Evolutionary conservation across 306 rosid genomes (phyloP).

Genomic region (Sophora flavescens): DNA sequence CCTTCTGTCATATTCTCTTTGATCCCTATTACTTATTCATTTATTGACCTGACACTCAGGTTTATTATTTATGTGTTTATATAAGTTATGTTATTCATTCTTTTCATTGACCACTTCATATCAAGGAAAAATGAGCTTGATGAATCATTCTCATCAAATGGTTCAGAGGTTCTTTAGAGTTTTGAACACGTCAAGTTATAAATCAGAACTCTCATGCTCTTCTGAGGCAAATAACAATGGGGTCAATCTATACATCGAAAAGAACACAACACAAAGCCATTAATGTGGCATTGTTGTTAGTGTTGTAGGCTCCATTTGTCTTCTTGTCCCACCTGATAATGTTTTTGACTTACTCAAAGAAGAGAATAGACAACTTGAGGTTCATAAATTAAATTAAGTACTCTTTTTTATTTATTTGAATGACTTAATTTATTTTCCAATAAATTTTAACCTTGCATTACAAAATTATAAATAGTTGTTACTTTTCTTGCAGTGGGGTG

Average conservation of each 20-base stretch:
- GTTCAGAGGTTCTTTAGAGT: conserved; percentile 45
- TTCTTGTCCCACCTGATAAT: conserved; percentile 48
- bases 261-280: no score
- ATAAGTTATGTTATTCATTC: neutral
- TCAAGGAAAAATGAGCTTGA: conserved; percentile 45
- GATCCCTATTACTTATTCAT: no score
- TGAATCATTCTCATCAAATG: conserved; percentile 54
- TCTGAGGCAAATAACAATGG: conserved; percentile 21
- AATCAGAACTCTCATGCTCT: conserved; percentile 47
- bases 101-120: conserved; percentile 44
- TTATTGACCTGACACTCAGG: neutral
- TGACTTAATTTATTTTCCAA: neutral
- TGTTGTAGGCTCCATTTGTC: conserved; percentile 59
- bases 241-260: no score
- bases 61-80: neutral
- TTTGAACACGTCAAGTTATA: conserved; percentile 53
- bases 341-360: conserved; percentile 59
- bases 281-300: conserved; percentile 49
- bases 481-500: conserved; percentile 63
- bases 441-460: neutral
- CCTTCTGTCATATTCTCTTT: no score
- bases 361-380: conserved; percentile 50
- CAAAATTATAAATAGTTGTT: neutral
- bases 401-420: neutral
- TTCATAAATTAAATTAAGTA: neutral